These are phyloP conservation scores for Euphorbia lathyris DNA, from an alignment of 345 rosid species.

Conservation along the genomic window DNA sequence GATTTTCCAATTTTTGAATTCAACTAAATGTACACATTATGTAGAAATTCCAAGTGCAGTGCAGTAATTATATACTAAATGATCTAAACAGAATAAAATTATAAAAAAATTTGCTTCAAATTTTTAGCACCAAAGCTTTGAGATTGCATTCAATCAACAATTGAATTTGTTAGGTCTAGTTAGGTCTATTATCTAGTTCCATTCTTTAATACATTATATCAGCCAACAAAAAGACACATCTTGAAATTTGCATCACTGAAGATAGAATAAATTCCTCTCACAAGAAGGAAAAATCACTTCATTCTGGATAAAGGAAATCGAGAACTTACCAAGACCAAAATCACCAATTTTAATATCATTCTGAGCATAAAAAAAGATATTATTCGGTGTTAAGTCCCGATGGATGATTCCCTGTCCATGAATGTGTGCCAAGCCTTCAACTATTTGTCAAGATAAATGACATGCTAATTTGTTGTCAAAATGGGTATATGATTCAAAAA, in stretches of 20 bases:
- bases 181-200: background rate
- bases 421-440: slow-evolving; percentile 91
- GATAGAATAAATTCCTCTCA: background rate
- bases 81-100: background rate
- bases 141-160: too few relatives aligned
- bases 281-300: slow-evolving; percentile 8
- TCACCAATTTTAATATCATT: slow-evolving; percentile 93
- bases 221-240: background rate
- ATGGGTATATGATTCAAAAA: slow-evolving; percentile 77
- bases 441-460: slow-evolving; percentile 89
- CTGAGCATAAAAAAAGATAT: slow-evolving; percentile 94
- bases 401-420: slow-evolving; percentile 98
- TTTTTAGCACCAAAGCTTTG: too few relatives aligned
- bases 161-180: background rate
- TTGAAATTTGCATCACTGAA: background rate
- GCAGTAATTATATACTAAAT: background rate
- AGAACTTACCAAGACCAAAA: slow-evolving; percentile 83
- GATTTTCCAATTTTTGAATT: background rate
- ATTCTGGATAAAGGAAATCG: slow-evolving; percentile 20
- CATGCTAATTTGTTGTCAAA: slow-evolving; percentile 79
- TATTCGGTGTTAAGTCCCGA: slow-evolving; percentile 90
- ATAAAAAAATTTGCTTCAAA: background rate
- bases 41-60: background rate
- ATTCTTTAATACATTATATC: background rate
- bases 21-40: background rate